Conservation (phyloP, 2,329 filamentous ascomycete species). For the Fusarium sp. region DNA sequence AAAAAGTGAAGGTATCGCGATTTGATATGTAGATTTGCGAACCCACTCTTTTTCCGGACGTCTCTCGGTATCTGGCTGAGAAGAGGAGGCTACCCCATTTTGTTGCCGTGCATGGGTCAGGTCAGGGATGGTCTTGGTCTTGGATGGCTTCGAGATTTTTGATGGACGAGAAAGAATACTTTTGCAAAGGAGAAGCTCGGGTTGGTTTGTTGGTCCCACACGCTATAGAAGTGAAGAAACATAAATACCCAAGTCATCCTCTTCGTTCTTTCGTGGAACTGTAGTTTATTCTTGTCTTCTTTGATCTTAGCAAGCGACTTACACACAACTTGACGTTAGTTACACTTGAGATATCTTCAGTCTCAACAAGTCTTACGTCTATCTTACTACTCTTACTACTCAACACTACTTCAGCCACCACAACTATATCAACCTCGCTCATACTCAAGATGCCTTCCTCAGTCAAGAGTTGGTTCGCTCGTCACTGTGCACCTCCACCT, state of each 20-base stretch:
- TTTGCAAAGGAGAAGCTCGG: constrained; percentile 14
- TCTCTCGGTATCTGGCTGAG: constrained; percentile 37
- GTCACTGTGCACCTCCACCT: constrained; percentile 52
- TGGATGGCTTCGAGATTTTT: constrained; percentile 20
- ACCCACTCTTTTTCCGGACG: constrained; percentile 37
- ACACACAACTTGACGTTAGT: not conserved
- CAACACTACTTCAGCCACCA: not conserved
- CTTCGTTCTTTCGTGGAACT: not conserved
- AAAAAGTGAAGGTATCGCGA: constrained; percentile 31
- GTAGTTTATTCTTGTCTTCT: not conserved
- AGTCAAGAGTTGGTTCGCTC: constrained; percentile 51
- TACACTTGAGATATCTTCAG: not conserved
- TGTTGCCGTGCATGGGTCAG: not conserved
- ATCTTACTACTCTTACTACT: not conserved
- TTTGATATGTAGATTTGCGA: constrained; percentile 5
- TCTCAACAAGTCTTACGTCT: not conserved
- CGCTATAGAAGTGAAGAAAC: constrained; percentile 7
- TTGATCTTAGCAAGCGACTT: constrained; percentile 4
- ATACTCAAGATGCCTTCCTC: constrained; percentile 44
- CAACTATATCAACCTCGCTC: not conserved
- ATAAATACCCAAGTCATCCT: constrained; percentile 39
- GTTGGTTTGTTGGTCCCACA: constrained; percentile 26
- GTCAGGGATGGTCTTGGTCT: not conserved
- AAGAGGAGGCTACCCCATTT: not conserved
- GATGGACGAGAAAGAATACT: not conserved